Base-by-base conservation (phyloP, 2,329 filamentous ascomycete species). In the Botrytis sinoallii region DNA sequence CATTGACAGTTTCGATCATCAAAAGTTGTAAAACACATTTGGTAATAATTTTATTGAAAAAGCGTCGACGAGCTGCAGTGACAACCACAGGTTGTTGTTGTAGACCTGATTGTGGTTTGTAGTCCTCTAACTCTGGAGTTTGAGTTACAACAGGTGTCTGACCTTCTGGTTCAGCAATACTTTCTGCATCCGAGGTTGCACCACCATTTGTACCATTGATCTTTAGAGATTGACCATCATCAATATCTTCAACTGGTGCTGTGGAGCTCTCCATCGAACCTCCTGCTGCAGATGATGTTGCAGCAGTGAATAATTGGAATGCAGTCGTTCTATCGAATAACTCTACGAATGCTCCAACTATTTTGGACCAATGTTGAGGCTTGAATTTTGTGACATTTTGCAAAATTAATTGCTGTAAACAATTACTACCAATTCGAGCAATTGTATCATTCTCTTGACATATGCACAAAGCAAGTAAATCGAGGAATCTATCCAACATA, bases 381-480 rank as follows among this genome's bases (percentile, higher is more conserved):
- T 88, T 90, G 83, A 99, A 98, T 81, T 98, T 98, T 75, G 89
- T 90, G 16, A 99, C 96, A 78, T 99, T 99, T 81, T 98, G 95
- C 61, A 99, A 83, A 74, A 99, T 98, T 63, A 99, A 85, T 81
- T 98, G 95, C 82, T 99, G 96, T 71, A 99, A 84, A 81, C 97
- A 99, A 81, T 99, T 99, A 85, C 95, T 98, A 70, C 96, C 96
- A 79, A 99, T 99, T 38, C 97, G 90, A 4, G 96, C 97, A 77
- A 99, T 95, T 0, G 97, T 99, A 80, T 99, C 96, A 79, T 99
- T 99, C 81, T 99, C 96, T 82, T 99, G 96, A 81, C 95, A 98
- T 76, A 99, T 99, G 81, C 96, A 99, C 18, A 99, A 88, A 5
- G 94, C 95, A 18, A 99, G 85, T 32, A 99, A 88, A 82, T 98